Evolutionary conservation across 2,329 filamentous ascomycete genomes (phyloP).

Genomic region (Aspergillus neotritici): DNA sequence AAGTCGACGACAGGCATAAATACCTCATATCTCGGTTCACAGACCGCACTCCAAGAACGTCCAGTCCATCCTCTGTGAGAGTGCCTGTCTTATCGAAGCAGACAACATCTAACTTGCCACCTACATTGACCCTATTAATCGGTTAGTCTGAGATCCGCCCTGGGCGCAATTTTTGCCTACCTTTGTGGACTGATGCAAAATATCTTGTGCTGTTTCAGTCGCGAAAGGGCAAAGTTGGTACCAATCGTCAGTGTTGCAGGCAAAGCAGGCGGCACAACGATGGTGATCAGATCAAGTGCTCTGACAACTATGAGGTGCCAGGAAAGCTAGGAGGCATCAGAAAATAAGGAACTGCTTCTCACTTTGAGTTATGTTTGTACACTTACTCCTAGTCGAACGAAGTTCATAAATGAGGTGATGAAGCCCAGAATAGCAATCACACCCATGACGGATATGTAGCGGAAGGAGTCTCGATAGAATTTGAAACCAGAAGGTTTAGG

Average conservation of each 20-base stretch:
- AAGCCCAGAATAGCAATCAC: slow-evolving; percentile 81
- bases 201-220: slow-evolving; percentile 82
- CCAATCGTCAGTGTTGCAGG: slow-evolving; percentile 94
- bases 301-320: slow-evolving; percentile 90
- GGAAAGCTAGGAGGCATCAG: slow-evolving; percentile 49
- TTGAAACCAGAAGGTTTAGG: slow-evolving; percentile 98
- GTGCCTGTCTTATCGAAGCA: slow-evolving; percentile 99
- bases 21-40: slow-evolving; percentile 56
- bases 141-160: slow-evolving; percentile 5
- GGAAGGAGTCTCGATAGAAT: slow-evolving; percentile 95
- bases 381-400: slow-evolving; percentile 65
- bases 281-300: slow-evolving; percentile 91
- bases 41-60: slow-evolving; percentile 82
- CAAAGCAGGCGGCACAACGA: slow-evolving; percentile 90
- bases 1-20: slow-evolving; percentile 1
- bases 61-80: slow-evolving; percentile 89
- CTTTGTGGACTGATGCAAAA: slow-evolving; percentile 95
- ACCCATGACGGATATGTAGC: slow-evolving; percentile 96
- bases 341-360: not conserved
- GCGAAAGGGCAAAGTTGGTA: slow-evolving; percentile 84
- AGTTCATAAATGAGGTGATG: slow-evolving; percentile 86
- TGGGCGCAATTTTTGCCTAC: slow-evolving; percentile 19
- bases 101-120: slow-evolving; percentile 89
- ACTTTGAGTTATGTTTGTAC: not conserved
- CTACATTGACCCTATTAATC: slow-evolving; percentile 71